These are phyloP conservation scores for Mycena sanguinolenta DNA, from an alignment of 768 basidiomycete species.

Conservation along the genomic window DNA sequence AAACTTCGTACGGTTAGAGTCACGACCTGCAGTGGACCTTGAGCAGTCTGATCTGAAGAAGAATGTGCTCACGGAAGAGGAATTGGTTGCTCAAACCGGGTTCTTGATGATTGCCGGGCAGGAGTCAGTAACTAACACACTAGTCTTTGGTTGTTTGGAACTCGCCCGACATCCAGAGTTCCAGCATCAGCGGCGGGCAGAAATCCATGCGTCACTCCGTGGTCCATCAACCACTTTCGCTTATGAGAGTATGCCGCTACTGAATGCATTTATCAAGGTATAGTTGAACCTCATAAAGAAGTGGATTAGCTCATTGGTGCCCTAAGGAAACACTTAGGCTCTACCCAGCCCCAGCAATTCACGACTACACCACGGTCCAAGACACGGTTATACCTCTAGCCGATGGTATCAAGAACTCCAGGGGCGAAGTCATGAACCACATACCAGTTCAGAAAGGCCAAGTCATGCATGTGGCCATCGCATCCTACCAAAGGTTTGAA, in stretches of 20 bases:
- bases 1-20: not conserved
- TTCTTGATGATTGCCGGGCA: constrained; percentile 22
- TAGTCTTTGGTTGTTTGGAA: constrained; percentile 21
- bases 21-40: constrained; percentile 7
- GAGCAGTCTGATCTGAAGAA: constrained; percentile 11
- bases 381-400: constrained; percentile 29
- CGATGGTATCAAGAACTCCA: constrained; percentile 3
- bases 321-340: constrained; percentile 31
- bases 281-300: not conserved
- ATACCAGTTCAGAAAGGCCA: constrained; percentile 30
- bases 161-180: constrained; percentile 27
- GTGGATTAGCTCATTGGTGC: not conserved
- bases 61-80: constrained; percentile 1
- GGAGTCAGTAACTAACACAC: constrained; percentile 26
- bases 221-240: not conserved
- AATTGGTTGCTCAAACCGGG: constrained; percentile 17
- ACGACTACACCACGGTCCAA: constrained; percentile 21
- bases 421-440: not conserved
- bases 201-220: constrained; percentile 19
- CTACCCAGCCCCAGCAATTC: constrained; percentile 16
- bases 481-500: constrained; percentile 27
- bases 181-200: constrained; percentile 20
- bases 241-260: constrained; percentile 23
- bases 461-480: constrained; percentile 15
- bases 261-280: constrained; percentile 35